These are phyloP conservation scores for Teratosphaeria zuluensis DNA, from an alignment of 2,329 filamentous ascomycete genomes.

Conservation along the genomic window DNA sequence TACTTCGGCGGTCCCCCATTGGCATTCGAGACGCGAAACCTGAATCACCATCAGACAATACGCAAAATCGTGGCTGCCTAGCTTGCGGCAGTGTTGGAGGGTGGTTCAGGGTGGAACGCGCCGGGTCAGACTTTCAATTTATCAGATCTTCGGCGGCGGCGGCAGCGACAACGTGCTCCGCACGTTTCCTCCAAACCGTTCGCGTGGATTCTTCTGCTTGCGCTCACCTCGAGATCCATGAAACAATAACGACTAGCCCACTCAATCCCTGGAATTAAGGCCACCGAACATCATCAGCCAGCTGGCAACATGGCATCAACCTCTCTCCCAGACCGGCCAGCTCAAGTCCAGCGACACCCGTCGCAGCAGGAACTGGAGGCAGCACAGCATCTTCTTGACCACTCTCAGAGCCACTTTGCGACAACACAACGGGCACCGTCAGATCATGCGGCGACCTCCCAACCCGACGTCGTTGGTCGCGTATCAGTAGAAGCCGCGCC, in stretches of 20 bases:
- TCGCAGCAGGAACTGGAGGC: slow-evolving; percentile 42
- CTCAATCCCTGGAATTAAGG: not conserved
- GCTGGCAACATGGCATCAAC: not conserved
- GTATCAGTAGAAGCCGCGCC: not conserved
- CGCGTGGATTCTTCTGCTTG: not conserved
- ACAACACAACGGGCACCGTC: slow-evolving; percentile 5
- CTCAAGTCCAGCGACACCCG: slow-evolving; percentile 11
- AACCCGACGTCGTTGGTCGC: not conserved
- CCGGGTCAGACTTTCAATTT: not conserved
- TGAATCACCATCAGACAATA: not conserved
- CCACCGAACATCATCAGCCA: not conserved
- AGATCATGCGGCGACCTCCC: slow-evolving; percentile 2
- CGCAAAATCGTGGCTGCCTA: not conserved
- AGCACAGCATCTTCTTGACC: slow-evolving; percentile 39
- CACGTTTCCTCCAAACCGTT: not conserved
- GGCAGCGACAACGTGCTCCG: not conserved
- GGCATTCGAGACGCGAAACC: not conserved
- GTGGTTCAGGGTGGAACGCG: not conserved
- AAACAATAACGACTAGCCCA: not conserved
- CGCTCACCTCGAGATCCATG: not conserved
- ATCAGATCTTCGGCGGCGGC: not conserved
- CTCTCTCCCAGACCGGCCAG: not conserved
- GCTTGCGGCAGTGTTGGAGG: not conserved
- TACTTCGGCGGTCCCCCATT: not conserved
- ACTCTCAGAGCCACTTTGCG: slow-evolving; percentile 27